Percentiles rank a stretch among this genome's conserved stretches.
phyloP scores from a whole-genome alignment of 345 rosid species.

The Psidium guajava region DNA sequence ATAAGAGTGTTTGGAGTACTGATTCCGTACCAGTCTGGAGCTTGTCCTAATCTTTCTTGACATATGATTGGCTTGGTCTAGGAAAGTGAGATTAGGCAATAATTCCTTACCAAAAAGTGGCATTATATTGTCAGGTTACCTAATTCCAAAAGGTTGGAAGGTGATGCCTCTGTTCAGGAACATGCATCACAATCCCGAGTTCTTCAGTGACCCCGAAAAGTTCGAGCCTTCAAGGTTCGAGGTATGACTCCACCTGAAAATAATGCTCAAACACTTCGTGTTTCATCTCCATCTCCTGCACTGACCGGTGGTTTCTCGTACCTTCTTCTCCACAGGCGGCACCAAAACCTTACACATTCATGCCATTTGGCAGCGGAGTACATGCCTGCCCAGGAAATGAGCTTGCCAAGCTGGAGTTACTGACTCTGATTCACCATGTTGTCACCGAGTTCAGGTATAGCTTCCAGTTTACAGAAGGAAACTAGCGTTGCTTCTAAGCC shows the following conservation, averaged over 20 bases:
- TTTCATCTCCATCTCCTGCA: background rate
- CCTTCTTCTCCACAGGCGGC: constrained; percentile 23
- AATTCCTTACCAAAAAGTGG: background rate
- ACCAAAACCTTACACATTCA: constrained; percentile 49
- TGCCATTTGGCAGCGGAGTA: constrained; percentile 72
- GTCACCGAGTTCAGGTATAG: constrained; percentile 54
- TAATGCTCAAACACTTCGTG: background rate
- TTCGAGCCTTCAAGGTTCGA: constrained; percentile 70
- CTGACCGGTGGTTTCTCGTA: background rate
- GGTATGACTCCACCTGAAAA: constrained; percentile 18
- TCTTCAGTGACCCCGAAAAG: constrained; percentile 46
- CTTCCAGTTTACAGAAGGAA: background rate
- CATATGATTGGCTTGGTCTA: background rate
- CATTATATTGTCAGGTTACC: constrained; percentile 26
- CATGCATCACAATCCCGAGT: constrained; percentile 58
- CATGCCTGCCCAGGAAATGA: constrained; percentile 81
- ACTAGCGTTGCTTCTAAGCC: background rate
- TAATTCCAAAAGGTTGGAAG: constrained; percentile 83
- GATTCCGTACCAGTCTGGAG: background rate
- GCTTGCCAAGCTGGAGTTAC: constrained; percentile 73
- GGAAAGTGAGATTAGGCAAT: background rate
- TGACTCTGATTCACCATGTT: constrained; percentile 49
- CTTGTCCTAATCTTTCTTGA: background rate
- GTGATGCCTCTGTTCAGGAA: constrained; percentile 76
- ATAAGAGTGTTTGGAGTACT: background rate